Conservation (phyloP, 371 early-diverging fungal species). For the Mucor racemosus region DNA sequence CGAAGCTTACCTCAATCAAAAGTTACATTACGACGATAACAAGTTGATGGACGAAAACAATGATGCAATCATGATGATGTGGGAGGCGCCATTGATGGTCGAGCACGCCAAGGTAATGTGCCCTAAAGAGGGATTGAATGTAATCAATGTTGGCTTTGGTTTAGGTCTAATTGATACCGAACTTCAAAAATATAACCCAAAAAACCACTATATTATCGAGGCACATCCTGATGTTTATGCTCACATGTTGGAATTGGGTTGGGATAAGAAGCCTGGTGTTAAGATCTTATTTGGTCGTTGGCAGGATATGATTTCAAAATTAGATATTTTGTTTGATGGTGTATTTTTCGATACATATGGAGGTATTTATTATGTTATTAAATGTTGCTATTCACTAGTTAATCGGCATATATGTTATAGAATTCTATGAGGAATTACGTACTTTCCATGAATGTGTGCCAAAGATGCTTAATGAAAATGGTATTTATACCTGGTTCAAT, state of each 20-base stretch:
- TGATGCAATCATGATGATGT: constrained; percentile 98
- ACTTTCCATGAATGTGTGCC: constrained; percentile 87
- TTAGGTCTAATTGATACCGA: constrained; percentile 89
- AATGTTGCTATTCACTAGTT: not conserved
- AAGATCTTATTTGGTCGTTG: constrained; percentile 90
- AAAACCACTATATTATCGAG: constrained; percentile 91
- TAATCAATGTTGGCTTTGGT: constrained; percentile 91
- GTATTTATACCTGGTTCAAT: constrained; percentile 94
- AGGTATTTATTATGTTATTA: constrained; percentile 22
- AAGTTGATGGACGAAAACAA: constrained; percentile 83
- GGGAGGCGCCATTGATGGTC: constrained; percentile 96
- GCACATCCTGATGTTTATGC: constrained; percentile 96
- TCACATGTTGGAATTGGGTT: constrained; percentile 83
- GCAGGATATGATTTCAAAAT: constrained; percentile 86
- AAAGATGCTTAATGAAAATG: constrained; percentile 75
- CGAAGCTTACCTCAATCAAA: constrained; percentile 76
- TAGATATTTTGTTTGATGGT: constrained; percentile 79
- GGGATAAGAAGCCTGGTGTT: constrained; percentile 86
- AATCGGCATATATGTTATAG: constrained; percentile 33
- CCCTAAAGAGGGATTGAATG: constrained; percentile 66
- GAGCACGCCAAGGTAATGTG: constrained; percentile 86
- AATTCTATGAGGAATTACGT: constrained; percentile 89
- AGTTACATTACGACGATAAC: constrained; percentile 77
- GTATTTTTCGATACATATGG: constrained; percentile 96
- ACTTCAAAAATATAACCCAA: constrained; percentile 74